Evolutionary conservation across 2,329 filamentous ascomycete genomes (phyloP), one percentile per base, ranked within the genome.

Genomic region (Arthrinium phaeospermum): DNA sequence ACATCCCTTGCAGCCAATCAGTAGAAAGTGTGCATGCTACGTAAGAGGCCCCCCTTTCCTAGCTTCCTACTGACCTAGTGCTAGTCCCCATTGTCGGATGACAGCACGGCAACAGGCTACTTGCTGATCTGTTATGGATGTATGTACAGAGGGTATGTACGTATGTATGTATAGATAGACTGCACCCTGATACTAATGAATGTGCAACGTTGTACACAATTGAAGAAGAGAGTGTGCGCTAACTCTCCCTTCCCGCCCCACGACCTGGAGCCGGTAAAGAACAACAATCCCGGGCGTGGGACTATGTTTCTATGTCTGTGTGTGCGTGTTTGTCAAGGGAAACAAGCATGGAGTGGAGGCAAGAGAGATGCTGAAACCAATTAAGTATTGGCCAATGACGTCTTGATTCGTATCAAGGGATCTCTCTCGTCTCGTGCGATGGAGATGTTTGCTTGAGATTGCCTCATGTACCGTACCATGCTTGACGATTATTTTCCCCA

Each of bases 1-100:
- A 24, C 22, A 41, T 34, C 57, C 57, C 57, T 64, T 64, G 34
- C 57, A 64, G 57, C 57, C 57, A 64, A 64, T 64, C 22, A 64
- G 19, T 37, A n/a, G 19, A 41, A 8, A n/a, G 57, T 6, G 34
- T 64, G 57, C 34, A 22, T 64, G 30, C 30, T 41, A n/a, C 49
- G 49, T 27, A 51, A 51, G n/a, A 24, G 19, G 6, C 16, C 57
- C 57, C 57, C 57, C 57, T 24, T 41, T 64, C 41, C 57, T 64
- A 64, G 34, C 57, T 41, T 41, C 19, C 57, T 64, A 41, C 57
- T 41, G 57, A 64, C 57, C 19, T 64, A 64, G 57, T 64, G 27
- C 34, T 64, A 4, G 19, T 53, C 30, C 34, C 57, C 57, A 64
- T 64, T 22, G 57, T 41, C 57, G 57, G 57, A 64, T 64, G 57